Evolutionary conservation across 768 basidiomycete species (phyloP).

Genomic region (Auriculariales sp.): DNA sequence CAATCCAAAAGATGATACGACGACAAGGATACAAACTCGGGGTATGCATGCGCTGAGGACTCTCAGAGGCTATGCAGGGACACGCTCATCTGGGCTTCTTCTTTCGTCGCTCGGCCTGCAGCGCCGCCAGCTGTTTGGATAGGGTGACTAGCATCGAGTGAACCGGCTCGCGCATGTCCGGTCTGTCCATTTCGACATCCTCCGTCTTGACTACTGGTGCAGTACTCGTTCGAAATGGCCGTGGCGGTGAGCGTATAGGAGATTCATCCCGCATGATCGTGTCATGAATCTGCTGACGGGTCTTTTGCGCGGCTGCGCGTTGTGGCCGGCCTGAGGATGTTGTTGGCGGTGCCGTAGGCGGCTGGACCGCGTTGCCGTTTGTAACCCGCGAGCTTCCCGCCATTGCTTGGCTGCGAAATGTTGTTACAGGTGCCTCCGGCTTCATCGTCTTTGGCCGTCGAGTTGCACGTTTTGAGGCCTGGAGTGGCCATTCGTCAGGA

Average conservation of each 20-base stretch:
- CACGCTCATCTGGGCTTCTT: background rate
- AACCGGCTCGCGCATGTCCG: background rate
- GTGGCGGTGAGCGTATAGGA: no score
- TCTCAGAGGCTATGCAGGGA: background rate
- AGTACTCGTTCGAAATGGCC: no score
- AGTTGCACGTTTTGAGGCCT: constrained; percentile 69
- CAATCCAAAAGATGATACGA: no score
- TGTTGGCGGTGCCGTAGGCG: no score
- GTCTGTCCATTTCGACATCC: background rate
- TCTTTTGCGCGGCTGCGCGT: no score
- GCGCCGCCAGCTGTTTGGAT: background rate
- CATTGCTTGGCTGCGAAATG: no score
- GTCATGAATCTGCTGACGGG: no score
- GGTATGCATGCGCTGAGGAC: background rate
- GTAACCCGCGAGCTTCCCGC: no score
- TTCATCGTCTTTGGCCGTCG: constrained; percentile 46
- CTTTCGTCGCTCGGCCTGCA: constrained; percentile 1
- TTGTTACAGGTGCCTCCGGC: background rate
- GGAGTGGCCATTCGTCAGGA: background rate
- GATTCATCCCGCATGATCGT: no score
- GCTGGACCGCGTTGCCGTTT: no score
- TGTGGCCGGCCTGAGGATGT: no score
- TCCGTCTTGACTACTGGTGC: background rate
- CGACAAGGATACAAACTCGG: background rate
- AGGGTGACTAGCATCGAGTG: background rate